A percentile compares a stretch with the other conserved stretches of the same genome.
Conservation (phyloP, 768 basidiomycete species). For the Leccinum disarticulatum region DNA sequence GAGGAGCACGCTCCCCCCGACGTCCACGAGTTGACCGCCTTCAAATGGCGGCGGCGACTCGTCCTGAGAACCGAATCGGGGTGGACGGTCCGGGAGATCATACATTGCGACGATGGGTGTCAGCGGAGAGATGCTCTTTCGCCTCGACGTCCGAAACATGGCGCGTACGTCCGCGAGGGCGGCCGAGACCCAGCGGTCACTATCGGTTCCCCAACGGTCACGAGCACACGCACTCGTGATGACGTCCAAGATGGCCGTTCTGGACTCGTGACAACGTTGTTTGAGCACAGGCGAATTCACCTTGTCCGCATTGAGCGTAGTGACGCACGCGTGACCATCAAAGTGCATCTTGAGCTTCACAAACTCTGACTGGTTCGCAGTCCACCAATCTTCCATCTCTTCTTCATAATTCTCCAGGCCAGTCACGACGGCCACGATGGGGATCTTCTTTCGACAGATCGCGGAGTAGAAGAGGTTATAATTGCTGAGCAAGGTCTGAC, state of each 20-base stretch:
- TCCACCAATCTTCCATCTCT: slow-evolving; percentile 35
- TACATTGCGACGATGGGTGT: slow-evolving; percentile 24
- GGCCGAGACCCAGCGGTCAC: slow-evolving; percentile 21
- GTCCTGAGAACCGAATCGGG: slow-evolving; percentile 10
- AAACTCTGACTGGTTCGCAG: slow-evolving; percentile 31
- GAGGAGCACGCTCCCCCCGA: slow-evolving; percentile 15
- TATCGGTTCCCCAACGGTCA: slow-evolving; percentile 26
- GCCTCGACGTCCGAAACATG: slow-evolving; percentile 17
- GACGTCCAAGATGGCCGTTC: slow-evolving; percentile 21
- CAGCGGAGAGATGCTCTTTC: slow-evolving; percentile 6
- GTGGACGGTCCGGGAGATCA: slow-evolving; percentile 16
- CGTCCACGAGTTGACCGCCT: slow-evolving; percentile 21
- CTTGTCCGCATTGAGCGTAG: slow-evolving; percentile 33
- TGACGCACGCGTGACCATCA: slow-evolving; percentile 39
- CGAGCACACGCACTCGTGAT: slow-evolving; percentile 19
- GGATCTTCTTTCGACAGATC: slow-evolving; percentile 37
- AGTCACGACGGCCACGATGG: slow-evolving; percentile 38
- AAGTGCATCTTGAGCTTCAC: slow-evolving; percentile 32
- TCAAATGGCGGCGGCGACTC: slow-evolving; percentile 15
- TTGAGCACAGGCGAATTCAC: slow-evolving; percentile 31
- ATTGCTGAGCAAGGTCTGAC: slow-evolving; percentile 29
- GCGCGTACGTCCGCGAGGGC: slow-evolving; percentile 26
- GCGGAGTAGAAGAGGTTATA: slow-evolving; percentile 39
- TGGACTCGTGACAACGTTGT: slow-evolving; percentile 29
- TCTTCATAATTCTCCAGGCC: slow-evolving; percentile 38